These are phyloP conservation scores for Thelephora terrestris DNA, from an alignment of 1,284 basidiomycete genomes.

Conservation along the genomic window DNA sequence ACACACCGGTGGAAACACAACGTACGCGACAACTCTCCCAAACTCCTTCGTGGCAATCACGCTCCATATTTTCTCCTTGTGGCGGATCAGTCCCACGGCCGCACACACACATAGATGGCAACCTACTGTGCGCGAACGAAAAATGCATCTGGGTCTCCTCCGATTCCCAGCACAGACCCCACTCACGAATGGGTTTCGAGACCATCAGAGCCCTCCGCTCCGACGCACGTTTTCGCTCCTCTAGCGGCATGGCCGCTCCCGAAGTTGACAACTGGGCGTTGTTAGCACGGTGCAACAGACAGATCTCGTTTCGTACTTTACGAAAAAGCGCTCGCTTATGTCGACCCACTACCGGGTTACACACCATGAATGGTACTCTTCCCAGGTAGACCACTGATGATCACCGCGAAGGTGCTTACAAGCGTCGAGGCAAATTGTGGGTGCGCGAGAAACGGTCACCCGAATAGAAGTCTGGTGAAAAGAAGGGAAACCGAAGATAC, in stretches of 20 bases:
- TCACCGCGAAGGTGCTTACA: too few relatives aligned
- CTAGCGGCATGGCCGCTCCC: neutral
- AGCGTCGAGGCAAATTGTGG: too few relatives aligned
- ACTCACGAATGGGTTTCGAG: conserved; percentile 15
- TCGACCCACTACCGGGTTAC: too few relatives aligned
- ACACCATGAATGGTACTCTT: too few relatives aligned
- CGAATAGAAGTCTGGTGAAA: too few relatives aligned
- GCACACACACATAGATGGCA: neutral
- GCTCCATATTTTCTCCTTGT: conserved; percentile 9
- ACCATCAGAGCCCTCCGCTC: conserved; percentile 13
- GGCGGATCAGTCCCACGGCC: neutral
- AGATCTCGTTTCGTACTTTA: too few relatives aligned
- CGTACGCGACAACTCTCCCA: conserved; percentile 11
- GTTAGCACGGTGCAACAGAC: too few relatives aligned
- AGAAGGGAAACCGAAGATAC: too few relatives aligned
- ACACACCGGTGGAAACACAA: conserved; percentile 13
- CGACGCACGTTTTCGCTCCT: neutral
- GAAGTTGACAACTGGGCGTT: neutral
- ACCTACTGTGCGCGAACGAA: conserved; percentile 11
- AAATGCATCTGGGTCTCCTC: conserved; percentile 14
- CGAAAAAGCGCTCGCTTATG: too few relatives aligned
- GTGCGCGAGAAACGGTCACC: too few relatives aligned
- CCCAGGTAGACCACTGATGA: too few relatives aligned
- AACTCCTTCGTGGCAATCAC: conserved; percentile 11
- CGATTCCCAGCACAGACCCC: conserved; percentile 14